A percentile compares a stretch with the other conserved stretches of the same genome.
These are phyloP conservation scores for Rachicladosporium sp. DNA, from an alignment of 2,329 filamentous ascomycete genomes.

Conservation along the genomic window DNA sequence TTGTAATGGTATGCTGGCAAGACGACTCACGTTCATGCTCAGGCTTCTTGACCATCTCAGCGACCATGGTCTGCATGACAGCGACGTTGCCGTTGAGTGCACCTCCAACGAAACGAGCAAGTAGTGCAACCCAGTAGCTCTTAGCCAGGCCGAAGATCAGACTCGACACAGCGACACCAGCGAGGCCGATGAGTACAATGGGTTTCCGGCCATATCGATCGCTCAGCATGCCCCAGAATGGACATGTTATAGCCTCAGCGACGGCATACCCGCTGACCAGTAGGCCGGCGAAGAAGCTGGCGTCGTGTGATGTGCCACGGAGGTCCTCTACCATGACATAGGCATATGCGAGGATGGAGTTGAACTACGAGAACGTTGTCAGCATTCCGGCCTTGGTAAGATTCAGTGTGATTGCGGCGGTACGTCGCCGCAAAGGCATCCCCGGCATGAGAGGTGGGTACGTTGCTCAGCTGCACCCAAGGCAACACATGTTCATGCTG, in stretches of 20 bases:
- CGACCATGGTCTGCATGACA: slow-evolving; percentile 65
- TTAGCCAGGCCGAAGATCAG: slow-evolving; percentile 67
- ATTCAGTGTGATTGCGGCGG: slow-evolving; percentile 62
- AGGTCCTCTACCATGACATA: slow-evolving; percentile 69
- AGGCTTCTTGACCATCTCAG: slow-evolving; percentile 67
- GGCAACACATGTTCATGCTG: no score
- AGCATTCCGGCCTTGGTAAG: no score
- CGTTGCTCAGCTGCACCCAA: no score
- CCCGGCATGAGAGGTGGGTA: slow-evolving; percentile 1
- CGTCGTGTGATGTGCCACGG: slow-evolving; percentile 55
- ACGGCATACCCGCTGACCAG: slow-evolving; percentile 75
- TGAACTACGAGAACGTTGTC: slow-evolving; percentile 44
- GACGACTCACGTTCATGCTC: slow-evolving; percentile 67
- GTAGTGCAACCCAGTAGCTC: slow-evolving; percentile 69
- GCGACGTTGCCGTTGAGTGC: slow-evolving; percentile 80
- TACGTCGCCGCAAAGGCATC: slow-evolving; percentile 63
- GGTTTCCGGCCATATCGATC: slow-evolving; percentile 75
- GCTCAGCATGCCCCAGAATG: slow-evolving; percentile 72
- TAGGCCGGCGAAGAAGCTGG: slow-evolving; percentile 73
- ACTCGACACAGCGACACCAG: slow-evolving; percentile 70
- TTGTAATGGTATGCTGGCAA: background rate
- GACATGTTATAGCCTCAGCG: slow-evolving; percentile 66
- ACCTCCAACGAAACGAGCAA: slow-evolving; percentile 62
- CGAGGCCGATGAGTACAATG: slow-evolving; percentile 62
- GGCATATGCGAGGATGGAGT: slow-evolving; percentile 81